These are phyloP conservation scores for Vigna trinervia DNA, from an alignment of 306 rosid genomes.

Conservation along the genomic window DNA sequence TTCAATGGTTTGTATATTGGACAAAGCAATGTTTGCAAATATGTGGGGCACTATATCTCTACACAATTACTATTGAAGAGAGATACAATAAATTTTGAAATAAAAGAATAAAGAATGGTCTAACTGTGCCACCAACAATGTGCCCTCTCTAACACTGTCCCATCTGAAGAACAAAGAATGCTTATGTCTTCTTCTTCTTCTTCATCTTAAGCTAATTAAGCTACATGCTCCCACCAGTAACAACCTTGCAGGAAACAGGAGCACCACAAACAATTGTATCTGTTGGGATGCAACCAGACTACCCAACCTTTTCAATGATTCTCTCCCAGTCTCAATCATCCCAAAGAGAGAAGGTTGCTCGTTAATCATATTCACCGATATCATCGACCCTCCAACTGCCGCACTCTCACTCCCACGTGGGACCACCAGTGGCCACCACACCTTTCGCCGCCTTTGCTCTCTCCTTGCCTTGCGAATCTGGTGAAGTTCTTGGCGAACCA, in stretches of 20 bases:
- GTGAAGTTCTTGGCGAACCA: slow-evolving; percentile 69
- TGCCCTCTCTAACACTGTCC: slow-evolving; percentile 40
- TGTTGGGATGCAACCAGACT: slow-evolving; percentile 61
- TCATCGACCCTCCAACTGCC: slow-evolving; percentile 44
- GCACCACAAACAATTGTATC: slow-evolving; percentile 61
- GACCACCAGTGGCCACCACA: slow-evolving; percentile 63
- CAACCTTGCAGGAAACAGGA: slow-evolving; percentile 65
- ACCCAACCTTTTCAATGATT: slow-evolving; percentile 56
- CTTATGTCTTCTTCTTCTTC: background rate
- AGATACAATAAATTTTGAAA: slow-evolving; percentile 17
- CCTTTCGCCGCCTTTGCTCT: slow-evolving; percentile 52
- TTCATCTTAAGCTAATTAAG: slow-evolving; percentile 45
- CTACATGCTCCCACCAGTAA: slow-evolving; percentile 58
- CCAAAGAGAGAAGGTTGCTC: slow-evolving; percentile 52
- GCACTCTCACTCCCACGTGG: slow-evolving; percentile 27
- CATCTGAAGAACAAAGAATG: background rate
- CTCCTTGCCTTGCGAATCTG: slow-evolving; percentile 57
- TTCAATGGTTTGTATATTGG: too few relatives aligned
- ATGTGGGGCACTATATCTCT: slow-evolving; percentile 6
- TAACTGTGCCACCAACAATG: slow-evolving; percentile 23
- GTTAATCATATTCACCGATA: slow-evolving; percentile 41
- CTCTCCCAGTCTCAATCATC: slow-evolving; percentile 55
- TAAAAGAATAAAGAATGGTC: slow-evolving; percentile 65
- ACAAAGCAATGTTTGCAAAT: background rate
- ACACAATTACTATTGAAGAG: background rate